Evolutionary conservation across 495 filamentous ascomycete genomes (phyloP).

Genomic region (Astrocystis sublimbata): DNA sequence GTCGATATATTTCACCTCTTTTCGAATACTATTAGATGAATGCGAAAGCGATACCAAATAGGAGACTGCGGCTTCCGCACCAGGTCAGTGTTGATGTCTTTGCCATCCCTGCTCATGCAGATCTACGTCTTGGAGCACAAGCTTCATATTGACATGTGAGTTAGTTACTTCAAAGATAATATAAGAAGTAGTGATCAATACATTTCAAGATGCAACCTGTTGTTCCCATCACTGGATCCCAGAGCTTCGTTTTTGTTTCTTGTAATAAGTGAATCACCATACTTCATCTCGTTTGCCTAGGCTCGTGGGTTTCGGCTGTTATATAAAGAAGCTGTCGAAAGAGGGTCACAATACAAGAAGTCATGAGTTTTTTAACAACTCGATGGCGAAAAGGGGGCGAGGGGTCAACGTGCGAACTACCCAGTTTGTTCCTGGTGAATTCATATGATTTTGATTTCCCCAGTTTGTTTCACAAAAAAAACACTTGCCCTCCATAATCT

Average conservation of each 20-base stretch:
- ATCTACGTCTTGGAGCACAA: too few species aligned
- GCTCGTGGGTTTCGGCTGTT: neutral
- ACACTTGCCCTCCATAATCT: neutral
- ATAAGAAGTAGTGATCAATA: too few species aligned
- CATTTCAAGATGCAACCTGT: too few species aligned
- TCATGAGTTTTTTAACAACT: constrained; percentile 1
- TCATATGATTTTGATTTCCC: neutral
- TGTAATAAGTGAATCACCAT: too few species aligned
- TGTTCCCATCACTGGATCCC: too few species aligned
- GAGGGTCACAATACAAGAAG: neutral
- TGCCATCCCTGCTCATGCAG: constrained; percentile 9
- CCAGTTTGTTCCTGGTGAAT: constrained; percentile 13
- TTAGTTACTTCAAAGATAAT: too few species aligned
- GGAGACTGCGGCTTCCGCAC: too few species aligned
- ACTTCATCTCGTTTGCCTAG: too few species aligned
- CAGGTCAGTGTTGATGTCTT: too few species aligned
- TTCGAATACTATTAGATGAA: neutral
- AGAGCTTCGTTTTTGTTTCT: too few species aligned
- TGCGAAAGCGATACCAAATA: constrained; percentile 2
- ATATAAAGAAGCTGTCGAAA: neutral
- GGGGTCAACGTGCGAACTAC: constrained; percentile 5
- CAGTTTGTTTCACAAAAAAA: neutral
- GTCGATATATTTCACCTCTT: neutral
- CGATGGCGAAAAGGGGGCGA: neutral
- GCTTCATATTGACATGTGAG: neutral